A percentile compares a stretch with the other conserved stretches of the same genome.
phyloP scores from a whole-genome alignment of 805 yeast species.

The Yamadazyma phyllophila region DNA sequence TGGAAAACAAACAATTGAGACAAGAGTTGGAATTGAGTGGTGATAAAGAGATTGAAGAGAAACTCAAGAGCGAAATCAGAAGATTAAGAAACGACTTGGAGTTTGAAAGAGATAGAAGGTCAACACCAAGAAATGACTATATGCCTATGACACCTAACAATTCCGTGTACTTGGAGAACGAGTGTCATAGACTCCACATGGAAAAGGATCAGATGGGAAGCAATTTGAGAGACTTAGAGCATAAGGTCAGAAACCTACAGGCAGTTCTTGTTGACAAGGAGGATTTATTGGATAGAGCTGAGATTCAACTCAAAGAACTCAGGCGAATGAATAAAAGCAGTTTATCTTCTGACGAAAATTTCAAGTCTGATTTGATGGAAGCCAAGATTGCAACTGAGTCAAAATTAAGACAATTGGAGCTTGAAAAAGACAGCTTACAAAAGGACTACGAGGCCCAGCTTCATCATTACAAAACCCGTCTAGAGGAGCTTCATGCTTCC shows the following conservation, averaged over 20 bases:
- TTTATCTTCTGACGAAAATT: slow-evolving; percentile 29
- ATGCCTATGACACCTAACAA: slow-evolving; percentile 6
- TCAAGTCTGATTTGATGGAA: slow-evolving; percentile 32
- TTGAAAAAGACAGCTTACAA: slow-evolving; percentile 28
- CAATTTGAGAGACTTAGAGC: slow-evolving; percentile 22
- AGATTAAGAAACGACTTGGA: slow-evolving; percentile 10
- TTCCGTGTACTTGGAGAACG: slow-evolving; percentile 5
- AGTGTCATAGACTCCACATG: slow-evolving; percentile 6
- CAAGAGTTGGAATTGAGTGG: slow-evolving; percentile 10
- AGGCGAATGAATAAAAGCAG: slow-evolving; percentile 22
- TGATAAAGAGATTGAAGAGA: slow-evolving; percentile 9
- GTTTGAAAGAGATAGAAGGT: slow-evolving; percentile 6
- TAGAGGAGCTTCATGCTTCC: slow-evolving; percentile 19
- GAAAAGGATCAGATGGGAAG: slow-evolving; percentile 24
- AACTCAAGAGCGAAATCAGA: slow-evolving; percentile 9
- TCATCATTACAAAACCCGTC: slow-evolving; percentile 28
- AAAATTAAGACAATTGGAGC: slow-evolving; percentile 31
- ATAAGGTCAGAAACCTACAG: slow-evolving; percentile 13
- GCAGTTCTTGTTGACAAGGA: slow-evolving; percentile 35
- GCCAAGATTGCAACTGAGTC: slow-evolving; percentile 38
- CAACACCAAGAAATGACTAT: not conserved
- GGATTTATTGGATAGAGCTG: slow-evolving; percentile 30
- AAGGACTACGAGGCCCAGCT: slow-evolving; percentile 33
- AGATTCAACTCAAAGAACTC: slow-evolving; percentile 30
- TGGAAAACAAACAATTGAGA: slow-evolving; percentile 12